Percentiles rank a stretch among this genome's conserved stretches.
Evolutionary conservation across 805 yeast species (phyloP).

Genomic region (Nakazawaea siamensis): DNA sequence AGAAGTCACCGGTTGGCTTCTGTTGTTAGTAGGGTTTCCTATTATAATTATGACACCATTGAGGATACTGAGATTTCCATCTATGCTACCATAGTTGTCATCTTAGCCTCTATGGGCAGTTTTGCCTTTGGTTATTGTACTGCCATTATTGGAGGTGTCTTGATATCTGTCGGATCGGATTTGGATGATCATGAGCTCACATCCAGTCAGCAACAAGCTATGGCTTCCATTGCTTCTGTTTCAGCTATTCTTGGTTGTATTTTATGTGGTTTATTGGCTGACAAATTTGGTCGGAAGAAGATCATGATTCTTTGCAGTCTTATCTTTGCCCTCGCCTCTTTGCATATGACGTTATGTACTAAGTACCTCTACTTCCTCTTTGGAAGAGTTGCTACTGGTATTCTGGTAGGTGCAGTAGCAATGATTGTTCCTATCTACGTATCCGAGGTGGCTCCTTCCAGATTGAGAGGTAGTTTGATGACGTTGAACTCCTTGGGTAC

Average conservation of each 20-base stretch:
- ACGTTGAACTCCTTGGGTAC: slow-evolving; percentile 33
- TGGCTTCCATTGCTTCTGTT: slow-evolving; percentile 38
- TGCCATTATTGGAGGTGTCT: slow-evolving; percentile 54
- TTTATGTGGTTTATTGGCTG: slow-evolving; percentile 40
- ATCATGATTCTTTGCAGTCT: slow-evolving; percentile 34
- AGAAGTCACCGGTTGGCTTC: slow-evolving; percentile 6
- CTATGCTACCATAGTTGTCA: slow-evolving; percentile 17
- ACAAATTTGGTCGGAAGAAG: slow-evolving; percentile 35
- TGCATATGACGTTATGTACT: slow-evolving; percentile 35
- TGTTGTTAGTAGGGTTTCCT: slow-evolving; percentile 4
- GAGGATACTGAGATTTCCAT: slow-evolving; percentile 11
- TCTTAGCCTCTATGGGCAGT: slow-evolving; percentile 12
- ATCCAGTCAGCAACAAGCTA: slow-evolving; percentile 28
- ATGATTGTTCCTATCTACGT: slow-evolving; percentile 56
- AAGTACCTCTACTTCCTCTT: slow-evolving; percentile 31
- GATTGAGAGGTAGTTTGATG: slow-evolving; percentile 28
- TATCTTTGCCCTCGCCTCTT: slow-evolving; percentile 14
- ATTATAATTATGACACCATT: slow-evolving; percentile 10
- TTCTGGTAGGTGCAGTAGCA: slow-evolving; percentile 67
- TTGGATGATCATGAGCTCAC: slow-evolving; percentile 24
- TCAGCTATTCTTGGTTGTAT: slow-evolving; percentile 50
- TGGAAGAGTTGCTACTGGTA: slow-evolving; percentile 61
- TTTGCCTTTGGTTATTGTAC: slow-evolving; percentile 51
- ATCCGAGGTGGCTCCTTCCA: slow-evolving; percentile 41
- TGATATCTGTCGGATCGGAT: slow-evolving; percentile 37